Evolutionary conservation across 331 rosid species (phyloP).

Genomic region (Acacia concinna): DNA sequence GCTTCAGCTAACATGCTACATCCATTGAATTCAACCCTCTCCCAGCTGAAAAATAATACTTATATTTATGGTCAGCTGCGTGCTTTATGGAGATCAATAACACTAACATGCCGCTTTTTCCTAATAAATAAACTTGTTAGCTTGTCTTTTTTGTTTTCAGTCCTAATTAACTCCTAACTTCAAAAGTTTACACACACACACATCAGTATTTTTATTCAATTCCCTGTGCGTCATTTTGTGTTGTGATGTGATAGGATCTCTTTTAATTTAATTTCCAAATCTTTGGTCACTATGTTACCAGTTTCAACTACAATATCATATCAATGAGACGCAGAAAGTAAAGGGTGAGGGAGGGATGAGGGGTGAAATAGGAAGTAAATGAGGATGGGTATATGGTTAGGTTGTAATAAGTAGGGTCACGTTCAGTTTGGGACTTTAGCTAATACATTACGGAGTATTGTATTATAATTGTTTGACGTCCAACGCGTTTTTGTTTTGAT

Average conservation of each 20-base stretch:
- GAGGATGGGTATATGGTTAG: background rate
- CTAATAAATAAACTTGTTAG: background rate
- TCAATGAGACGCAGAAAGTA: no score
- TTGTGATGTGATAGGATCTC: background rate
- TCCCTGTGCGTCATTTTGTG: constrained; percentile 25
- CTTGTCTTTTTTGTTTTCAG: constrained; percentile 24
- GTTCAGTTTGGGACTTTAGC: background rate
- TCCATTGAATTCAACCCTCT: constrained; percentile 43
- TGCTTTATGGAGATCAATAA: constrained; percentile 25
- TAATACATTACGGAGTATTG: no score
- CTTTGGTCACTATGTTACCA: no score
- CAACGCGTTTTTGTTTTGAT: constrained; percentile 70
- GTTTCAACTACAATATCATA: no score
- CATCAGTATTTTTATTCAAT: no score
- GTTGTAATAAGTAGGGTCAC: background rate
- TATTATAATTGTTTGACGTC: background rate
- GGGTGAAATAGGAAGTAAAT: constrained; percentile 23
- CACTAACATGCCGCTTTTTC: constrained; percentile 37
- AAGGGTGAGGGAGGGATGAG: no score
- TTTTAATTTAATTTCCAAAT: no score
- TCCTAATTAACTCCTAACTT: background rate
- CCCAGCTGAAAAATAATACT: background rate
- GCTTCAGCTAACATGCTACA: background rate
- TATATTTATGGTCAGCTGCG: constrained; percentile 28
- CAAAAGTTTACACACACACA: background rate